phyloP scores from a whole-genome alignment of 164 flowering plant genomes.

The Magnolia sinica region DNA sequence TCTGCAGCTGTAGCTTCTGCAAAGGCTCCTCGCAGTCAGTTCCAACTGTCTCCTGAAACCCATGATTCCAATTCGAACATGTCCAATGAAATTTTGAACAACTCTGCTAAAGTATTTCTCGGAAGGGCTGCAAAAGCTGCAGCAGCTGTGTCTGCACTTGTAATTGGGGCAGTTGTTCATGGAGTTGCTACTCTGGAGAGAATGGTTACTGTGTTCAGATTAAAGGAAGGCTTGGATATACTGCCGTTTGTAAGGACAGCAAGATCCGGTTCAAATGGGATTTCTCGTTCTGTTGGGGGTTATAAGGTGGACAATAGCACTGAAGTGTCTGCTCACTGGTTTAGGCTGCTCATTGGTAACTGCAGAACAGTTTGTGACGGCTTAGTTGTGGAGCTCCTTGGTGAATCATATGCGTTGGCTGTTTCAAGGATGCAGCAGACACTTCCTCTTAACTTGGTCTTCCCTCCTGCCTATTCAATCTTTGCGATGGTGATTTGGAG shows the following conservation, averaged over 20 bases:
- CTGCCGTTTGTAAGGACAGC: constrained; percentile 61
- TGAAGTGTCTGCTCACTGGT: constrained; percentile 87
- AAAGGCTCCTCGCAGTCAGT: constrained; percentile 69
- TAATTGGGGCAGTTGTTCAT: constrained; percentile 72
- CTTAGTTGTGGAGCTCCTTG: constrained; percentile 72
- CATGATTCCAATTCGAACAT: constrained; percentile 52
- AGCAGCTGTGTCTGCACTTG: constrained; percentile 85
- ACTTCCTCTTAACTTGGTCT: constrained; percentile 72
- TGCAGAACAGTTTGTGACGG: constrained; percentile 84
- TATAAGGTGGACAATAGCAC: constrained; percentile 57
- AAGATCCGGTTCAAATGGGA: constrained; percentile 78
- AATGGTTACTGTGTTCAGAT: constrained; percentile 71
- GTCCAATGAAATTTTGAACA: constrained; percentile 49
- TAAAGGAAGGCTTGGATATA: constrained; percentile 84
- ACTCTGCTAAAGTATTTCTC: constrained; percentile 40
- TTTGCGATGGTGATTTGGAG: constrained; percentile 85
- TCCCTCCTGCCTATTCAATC: constrained; percentile 89
- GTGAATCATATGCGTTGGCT: constrained; percentile 75
- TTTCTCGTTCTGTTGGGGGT: constrained; percentile 56
- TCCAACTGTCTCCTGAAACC: constrained; percentile 65
- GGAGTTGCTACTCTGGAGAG: constrained; percentile 88
- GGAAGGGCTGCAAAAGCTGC: constrained; percentile 60
- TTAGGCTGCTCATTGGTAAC: constrained; percentile 91
- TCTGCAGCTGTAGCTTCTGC: constrained; percentile 59
- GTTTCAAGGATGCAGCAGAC: constrained; percentile 86